Percentiles rank a stretch among this genome's conserved stretches.
Evolutionary conservation across 176 grass and related monocot genomes (phyloP).

Genomic region (Poa annua): DNA sequence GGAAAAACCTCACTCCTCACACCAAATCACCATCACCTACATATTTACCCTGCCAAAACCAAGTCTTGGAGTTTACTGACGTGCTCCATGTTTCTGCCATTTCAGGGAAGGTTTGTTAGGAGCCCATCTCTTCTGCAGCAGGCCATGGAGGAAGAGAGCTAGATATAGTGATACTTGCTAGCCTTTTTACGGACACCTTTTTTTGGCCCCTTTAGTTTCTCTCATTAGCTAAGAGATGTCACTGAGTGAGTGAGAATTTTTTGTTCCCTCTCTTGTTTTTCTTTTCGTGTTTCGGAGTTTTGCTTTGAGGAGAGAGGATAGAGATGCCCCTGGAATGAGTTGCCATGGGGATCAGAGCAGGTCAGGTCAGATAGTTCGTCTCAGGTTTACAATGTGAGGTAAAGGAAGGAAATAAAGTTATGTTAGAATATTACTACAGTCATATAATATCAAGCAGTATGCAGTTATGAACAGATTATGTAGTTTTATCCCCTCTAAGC

Average conservation of each 20-base stretch:
- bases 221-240: slow-evolving; percentile 47
- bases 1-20: slow-evolving; percentile 33
- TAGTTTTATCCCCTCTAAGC: slow-evolving; percentile 1
- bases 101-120: slow-evolving; percentile 97
- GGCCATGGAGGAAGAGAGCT: slow-evolving; percentile 81
- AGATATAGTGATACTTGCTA: slow-evolving; percentile 60
- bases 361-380: slow-evolving; percentile 51
- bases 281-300: slow-evolving; percentile 44
- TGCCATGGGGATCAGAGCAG: slow-evolving; percentile 31
- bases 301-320: slow-evolving; percentile 50
- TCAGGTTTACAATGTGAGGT: slow-evolving; percentile 58
- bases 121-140: slow-evolving; percentile 91
- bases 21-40: slow-evolving; percentile 16
- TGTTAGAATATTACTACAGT: slow-evolving; percentile 46
- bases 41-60: neutral
- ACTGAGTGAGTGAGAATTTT: slow-evolving; percentile 48
- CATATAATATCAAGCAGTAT: slow-evolving; percentile 20
- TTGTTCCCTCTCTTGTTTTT: slow-evolving; percentile 14
- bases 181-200: slow-evolving; percentile 43
- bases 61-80: slow-evolving; percentile 27
- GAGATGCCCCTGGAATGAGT: slow-evolving; percentile 45
- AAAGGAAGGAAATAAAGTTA: slow-evolving; percentile 67
- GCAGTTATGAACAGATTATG: neutral
- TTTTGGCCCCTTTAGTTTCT: slow-evolving; percentile 43
- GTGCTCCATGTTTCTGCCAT: slow-evolving; percentile 6